A percentile compares a stretch with the other conserved stretches of the same genome.
phyloP scores from a whole-genome alignment of 176 grass and related monocot species.

The Paspalum notatum region DNA sequence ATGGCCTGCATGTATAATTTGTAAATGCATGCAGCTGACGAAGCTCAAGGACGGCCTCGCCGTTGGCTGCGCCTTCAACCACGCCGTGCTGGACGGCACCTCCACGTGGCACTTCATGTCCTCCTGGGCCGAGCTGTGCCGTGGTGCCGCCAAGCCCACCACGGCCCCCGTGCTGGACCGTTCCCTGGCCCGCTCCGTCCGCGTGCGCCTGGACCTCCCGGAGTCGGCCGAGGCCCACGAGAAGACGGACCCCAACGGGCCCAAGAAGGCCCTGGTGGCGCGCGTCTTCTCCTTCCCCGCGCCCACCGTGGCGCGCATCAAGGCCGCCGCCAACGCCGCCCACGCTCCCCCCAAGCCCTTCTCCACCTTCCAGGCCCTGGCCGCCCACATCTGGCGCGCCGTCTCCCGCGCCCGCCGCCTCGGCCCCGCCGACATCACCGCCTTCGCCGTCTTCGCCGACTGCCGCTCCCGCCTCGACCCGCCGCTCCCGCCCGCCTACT shows the following conservation, averaged over 20 bases:
- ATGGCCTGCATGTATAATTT: too few relatives aligned
- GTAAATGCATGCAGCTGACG: slow-evolving; percentile 75
- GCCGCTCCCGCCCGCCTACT: slow-evolving; percentile 71
- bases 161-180: slow-evolving; percentile 77
- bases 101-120: slow-evolving; percentile 99
- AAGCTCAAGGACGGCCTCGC: slow-evolving; percentile 88
- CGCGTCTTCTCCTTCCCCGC: slow-evolving; percentile 84
- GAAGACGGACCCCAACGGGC: slow-evolving; percentile 74
- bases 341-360: slow-evolving; percentile 64
- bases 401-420: slow-evolving; percentile 74
- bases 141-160: too few relatives aligned
- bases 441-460: slow-evolving; percentile 87
- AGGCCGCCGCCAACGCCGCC: slow-evolving; percentile 68
- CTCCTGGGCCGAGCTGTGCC: slow-evolving; percentile 84
- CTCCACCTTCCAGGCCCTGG: slow-evolving; percentile 92
- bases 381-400: slow-evolving; percentile 84
- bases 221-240: slow-evolving; percentile 66
- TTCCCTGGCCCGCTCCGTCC: slow-evolving; percentile 54
- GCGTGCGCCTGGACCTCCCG: slow-evolving; percentile 70
- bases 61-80: slow-evolving; percentile 94
- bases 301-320: slow-evolving; percentile 57
- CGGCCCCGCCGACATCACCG: slow-evolving; percentile 80
- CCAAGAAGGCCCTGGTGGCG: slow-evolving; percentile 63
- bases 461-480: slow-evolving; percentile 80
- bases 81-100: slow-evolving; percentile 87